Evolutionary conservation across 192 early-diverging fungal species (phyloP), one percentile per base, ranked within the genome.

Genomic region (Phlyctochytrium bullatum): DNA sequence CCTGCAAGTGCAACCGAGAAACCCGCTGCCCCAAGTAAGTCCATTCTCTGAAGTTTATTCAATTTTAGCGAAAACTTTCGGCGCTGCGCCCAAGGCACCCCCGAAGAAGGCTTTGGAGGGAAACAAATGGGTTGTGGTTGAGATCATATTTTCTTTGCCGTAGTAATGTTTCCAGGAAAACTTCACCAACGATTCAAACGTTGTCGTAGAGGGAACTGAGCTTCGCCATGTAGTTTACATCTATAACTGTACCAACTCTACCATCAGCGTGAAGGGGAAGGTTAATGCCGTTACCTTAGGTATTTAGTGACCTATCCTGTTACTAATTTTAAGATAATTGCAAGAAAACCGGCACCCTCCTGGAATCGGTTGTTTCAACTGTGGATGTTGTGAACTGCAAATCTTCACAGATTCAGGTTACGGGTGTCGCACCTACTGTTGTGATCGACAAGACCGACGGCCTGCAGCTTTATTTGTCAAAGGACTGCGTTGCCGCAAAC

Each of bases 381-480:
- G 85, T 94, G 33, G 95, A 97, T 73, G 68, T 94, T 34, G 91
- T 97, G 62, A 98, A 99, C 79, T 91, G 84, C 73, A 90, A 90
- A 75, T 93, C 92, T 4, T 76, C 92, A 34, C 89, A 93, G 62
- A 72, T 97, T 35, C 97, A 98, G 68, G 79, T 95, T 28, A 88
- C 90, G 36, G 89, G 91, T 34, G 79, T 80, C 0, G 89, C 86
- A 10, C 95, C 97, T 0, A 93, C 93, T 0, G 85, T 95, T 56
- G 83, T 82, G 31, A 77, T 98, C 47, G 97, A 98, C 77, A 97
- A 97, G 77, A 89, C 89, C 6, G 97, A 98, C 77, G 90, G 94
- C 29, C 84, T 90, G 59, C 89, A 93, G 69, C 78, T 98, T n/a
- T 98, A 89, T 74, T 73, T 98, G 53, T 92, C 92, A 14, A 80